A percentile compares a stretch with the other conserved stretches of the same genome.
Evolutionary conservation across 495 filamentous ascomycete species (phyloP).

Genomic region (Sabuloglossum arenarium): DNA sequence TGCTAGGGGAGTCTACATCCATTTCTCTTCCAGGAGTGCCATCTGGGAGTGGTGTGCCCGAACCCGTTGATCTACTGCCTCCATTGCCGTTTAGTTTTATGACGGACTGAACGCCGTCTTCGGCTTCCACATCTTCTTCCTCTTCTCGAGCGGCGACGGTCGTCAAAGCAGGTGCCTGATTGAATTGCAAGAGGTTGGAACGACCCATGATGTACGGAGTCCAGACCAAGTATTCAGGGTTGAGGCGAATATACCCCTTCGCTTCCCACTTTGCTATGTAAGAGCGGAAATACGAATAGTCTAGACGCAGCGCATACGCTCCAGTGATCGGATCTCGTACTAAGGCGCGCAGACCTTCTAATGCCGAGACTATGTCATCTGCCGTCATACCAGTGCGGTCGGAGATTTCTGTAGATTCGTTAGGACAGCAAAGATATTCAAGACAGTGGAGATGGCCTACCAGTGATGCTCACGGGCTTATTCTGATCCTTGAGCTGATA

Average conservation of each 20-base stretch:
- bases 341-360: slow-evolving; percentile 74
- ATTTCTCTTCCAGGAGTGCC: not conserved
- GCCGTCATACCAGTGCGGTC: slow-evolving; percentile 87
- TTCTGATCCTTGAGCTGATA: slow-evolving; percentile 51
- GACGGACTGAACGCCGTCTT: slow-evolving; percentile 17
- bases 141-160: slow-evolving; percentile 69
- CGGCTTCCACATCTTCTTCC: slow-evolving; percentile 24
- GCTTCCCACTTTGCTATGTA: slow-evolving; percentile 72
- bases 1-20: not conserved
- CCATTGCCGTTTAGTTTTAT: not conserved
- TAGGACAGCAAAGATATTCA: slow-evolving; percentile 13
- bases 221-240: slow-evolving; percentile 68
- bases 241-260: slow-evolving; percentile 70
- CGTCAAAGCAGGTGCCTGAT: slow-evolving; percentile 61
- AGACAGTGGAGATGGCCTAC: not conserved
- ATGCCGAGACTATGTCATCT: slow-evolving; percentile 82
- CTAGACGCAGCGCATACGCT: slow-evolving; percentile 70
- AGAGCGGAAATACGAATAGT: slow-evolving; percentile 58
- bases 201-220: slow-evolving; percentile 95
- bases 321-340: slow-evolving; percentile 78
- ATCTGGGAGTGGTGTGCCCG: slow-evolving; percentile 1
- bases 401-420: slow-evolving; percentile 54
- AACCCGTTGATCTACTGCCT: not conserved
- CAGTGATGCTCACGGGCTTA: slow-evolving; percentile 26
- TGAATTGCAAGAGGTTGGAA: slow-evolving; percentile 62